phyloP scores from a whole-genome alignment of 1,139 yeast species.

The Candida glucosophila region DNA sequence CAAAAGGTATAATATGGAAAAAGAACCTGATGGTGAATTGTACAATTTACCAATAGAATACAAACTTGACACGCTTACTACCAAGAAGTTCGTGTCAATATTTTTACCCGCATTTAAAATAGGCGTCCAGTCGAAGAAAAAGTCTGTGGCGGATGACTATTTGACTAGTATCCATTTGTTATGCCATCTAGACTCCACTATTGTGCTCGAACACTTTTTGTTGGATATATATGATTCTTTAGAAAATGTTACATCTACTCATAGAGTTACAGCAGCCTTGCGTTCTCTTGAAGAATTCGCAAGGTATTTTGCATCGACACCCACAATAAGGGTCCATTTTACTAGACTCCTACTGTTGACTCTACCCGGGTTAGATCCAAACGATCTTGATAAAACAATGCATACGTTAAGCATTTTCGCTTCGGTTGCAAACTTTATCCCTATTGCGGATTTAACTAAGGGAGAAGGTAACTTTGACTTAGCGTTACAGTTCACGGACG shows the following conservation, averaged over 20 bases:
- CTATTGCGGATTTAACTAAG: conserved; percentile 48
- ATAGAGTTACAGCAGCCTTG: conserved; percentile 69
- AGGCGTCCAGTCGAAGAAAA: conserved; percentile 74
- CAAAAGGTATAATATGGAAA: conserved; percentile 45
- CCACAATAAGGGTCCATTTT: conserved; percentile 68
- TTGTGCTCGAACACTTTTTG: conserved; percentile 56
- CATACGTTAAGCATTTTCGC: conserved; percentile 66
- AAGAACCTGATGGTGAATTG: conserved; percentile 28
- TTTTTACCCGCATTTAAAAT: conserved; percentile 51
- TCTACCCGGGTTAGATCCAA: conserved; percentile 80
- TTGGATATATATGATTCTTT: conserved; percentile 79
- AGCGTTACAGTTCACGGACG: conserved; percentile 67
- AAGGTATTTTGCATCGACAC: conserved; percentile 58
- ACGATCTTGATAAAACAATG: conserved; percentile 71
- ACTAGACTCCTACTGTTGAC: conserved; percentile 64
- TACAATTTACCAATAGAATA: conserved; percentile 36
- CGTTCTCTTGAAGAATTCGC: conserved; percentile 59
- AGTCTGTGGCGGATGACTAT: conserved; percentile 50
- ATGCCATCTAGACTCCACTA: conserved; percentile 54
- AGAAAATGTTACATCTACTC: conserved; percentile 74
- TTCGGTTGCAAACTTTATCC: conserved; percentile 64
- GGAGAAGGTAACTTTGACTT: conserved; percentile 41
- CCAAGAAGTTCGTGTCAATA: conserved; percentile 44
- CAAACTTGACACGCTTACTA: conserved; percentile 36
- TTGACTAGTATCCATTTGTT: conserved; percentile 54